These are phyloP conservation scores for Acidiella bohemica DNA, from an alignment of 495 filamentous ascomycete species.

Conservation along the genomic window DNA sequence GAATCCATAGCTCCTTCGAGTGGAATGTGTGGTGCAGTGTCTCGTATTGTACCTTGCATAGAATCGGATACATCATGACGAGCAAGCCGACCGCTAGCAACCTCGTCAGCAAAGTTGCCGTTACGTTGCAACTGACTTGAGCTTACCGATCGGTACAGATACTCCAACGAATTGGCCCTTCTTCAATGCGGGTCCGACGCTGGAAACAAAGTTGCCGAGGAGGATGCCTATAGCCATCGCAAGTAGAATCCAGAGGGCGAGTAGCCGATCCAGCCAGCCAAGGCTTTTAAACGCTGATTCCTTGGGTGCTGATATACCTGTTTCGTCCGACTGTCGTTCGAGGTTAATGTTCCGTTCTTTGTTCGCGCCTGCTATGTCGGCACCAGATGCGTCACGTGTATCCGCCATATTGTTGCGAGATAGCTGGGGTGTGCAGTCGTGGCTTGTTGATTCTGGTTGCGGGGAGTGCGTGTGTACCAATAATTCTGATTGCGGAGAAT, in stretches of 20 bases:
- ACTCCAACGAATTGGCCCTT: slow-evolving; percentile 58
- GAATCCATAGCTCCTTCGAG: slow-evolving; percentile 52
- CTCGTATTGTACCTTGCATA: slow-evolving; percentile 80
- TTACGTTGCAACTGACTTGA: background rate
- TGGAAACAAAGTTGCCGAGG: slow-evolving; percentile 59
- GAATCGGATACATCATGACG: slow-evolving; percentile 84
- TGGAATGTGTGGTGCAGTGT: slow-evolving; percentile 53
- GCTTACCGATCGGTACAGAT: slow-evolving; percentile 25
- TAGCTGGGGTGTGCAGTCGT: background rate
- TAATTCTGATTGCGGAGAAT: background rate
- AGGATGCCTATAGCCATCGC: slow-evolving; percentile 66
- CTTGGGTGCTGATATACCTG: background rate
- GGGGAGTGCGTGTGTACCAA: background rate
- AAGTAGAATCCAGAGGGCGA: slow-evolving; percentile 69
- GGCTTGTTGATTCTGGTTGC: too few relatives aligned
- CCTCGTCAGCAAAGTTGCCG: background rate
- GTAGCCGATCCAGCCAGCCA: slow-evolving; percentile 55
- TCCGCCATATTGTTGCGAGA: background rate
- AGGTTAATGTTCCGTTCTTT: background rate
- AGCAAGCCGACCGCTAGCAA: slow-evolving; percentile 54
- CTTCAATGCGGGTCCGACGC: slow-evolving; percentile 45
- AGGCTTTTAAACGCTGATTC: slow-evolving; percentile 28
- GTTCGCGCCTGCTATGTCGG: background rate
- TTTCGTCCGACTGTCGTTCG: background rate
- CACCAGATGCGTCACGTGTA: background rate